Percentiles rank a stretch among this genome's conserved stretches.
These are phyloP conservation scores for Gonapodya sp. DNA, from an alignment of 192 early-diverging fungal genomes.

Conservation along the genomic window DNA sequence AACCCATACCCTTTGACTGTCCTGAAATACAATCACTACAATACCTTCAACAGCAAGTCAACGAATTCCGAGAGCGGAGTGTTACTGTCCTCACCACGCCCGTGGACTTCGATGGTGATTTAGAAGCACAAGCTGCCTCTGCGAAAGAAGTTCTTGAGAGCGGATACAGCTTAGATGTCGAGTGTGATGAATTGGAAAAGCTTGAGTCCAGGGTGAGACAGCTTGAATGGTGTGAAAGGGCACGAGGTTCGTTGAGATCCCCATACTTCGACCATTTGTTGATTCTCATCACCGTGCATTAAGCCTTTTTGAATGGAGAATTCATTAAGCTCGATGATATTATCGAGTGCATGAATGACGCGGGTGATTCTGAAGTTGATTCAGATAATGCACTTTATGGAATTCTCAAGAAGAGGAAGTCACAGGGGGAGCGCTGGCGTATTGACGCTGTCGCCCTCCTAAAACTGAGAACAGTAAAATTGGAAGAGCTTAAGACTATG, in stretches of 20 bases:
- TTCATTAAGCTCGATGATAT: conserved; percentile 2
- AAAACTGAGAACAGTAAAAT: not conserved
- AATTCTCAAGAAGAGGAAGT: not conserved
- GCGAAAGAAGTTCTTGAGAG: not conserved
- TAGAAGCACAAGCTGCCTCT: not conserved
- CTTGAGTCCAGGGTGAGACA: not conserved
- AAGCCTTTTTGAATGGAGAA: not conserved
- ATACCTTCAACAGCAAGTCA: not conserved
- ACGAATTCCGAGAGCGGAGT: not conserved
- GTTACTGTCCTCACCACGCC: not conserved
- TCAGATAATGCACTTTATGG: not conserved
- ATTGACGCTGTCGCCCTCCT: not conserved
- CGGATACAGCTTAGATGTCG: not conserved
- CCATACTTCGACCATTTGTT: not conserved
- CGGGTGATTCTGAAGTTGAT: not conserved
- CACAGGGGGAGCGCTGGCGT: not conserved
- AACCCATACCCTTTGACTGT: not conserved
- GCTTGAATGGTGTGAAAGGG: not conserved
- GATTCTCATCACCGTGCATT: not conserved
- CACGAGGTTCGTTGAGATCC: not conserved
- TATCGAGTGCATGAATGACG: not conserved
- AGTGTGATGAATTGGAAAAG: conserved; percentile 5
- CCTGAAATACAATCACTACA: not conserved
- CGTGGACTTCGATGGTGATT: not conserved
- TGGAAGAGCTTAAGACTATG: not conserved